A percentile compares a stretch with the other conserved stretches of the same genome.
Evolutionary conservation across 2,329 filamentous ascomycete genomes (phyloP).

Genomic region (Thelonectria rubi): DNA sequence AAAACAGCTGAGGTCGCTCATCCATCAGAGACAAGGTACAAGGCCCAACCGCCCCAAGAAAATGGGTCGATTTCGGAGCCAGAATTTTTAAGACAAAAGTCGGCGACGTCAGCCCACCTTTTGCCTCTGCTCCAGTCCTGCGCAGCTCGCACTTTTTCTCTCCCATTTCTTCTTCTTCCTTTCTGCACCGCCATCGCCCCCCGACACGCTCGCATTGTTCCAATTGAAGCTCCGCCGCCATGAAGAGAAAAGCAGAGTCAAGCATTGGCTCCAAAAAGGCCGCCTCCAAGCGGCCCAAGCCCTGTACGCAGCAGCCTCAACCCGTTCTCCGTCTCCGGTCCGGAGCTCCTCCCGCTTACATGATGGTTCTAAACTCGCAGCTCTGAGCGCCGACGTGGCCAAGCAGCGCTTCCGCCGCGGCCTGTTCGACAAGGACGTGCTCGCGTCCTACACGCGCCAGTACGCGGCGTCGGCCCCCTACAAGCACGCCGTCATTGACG

Average conservation of each 20-base stretch:
- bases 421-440: conserved; percentile 68
- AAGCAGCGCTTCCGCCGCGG: conserved; percentile 70
- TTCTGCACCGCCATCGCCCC: conserved; percentile 14
- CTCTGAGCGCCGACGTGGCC: conserved; percentile 59
- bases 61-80: conserved; percentile 43
- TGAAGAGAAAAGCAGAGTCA: conserved; percentile 69
- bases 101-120: conserved; percentile 44
- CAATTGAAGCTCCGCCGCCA: conserved; percentile 43
- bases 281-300: conserved; percentile 64
- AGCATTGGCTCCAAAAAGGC: conserved; percentile 54
- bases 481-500: conserved; percentile 89
- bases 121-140: conserved; percentile 23
- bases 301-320: conserved; percentile 54
- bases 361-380: conserved; percentile 44
- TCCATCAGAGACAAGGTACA: conserved; percentile 21
- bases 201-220: conserved; percentile 15
- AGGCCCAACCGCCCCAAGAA: conserved; percentile 17
- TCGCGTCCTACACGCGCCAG: conserved; percentile 66
- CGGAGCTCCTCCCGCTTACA: conserved; percentile 28
- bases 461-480: conserved; percentile 77
- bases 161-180: conserved; percentile 10
- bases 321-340: conserved; percentile 22
- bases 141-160: conserved; percentile 26
- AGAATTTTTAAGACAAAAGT: conserved; percentile 37
- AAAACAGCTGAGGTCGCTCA: conserved; percentile 8